Evolutionary conservation across 139 green algal species (phyloP), one percentile per base, ranked within the genome.

Genomic region (Chlamydomonas eustigma): DNA sequence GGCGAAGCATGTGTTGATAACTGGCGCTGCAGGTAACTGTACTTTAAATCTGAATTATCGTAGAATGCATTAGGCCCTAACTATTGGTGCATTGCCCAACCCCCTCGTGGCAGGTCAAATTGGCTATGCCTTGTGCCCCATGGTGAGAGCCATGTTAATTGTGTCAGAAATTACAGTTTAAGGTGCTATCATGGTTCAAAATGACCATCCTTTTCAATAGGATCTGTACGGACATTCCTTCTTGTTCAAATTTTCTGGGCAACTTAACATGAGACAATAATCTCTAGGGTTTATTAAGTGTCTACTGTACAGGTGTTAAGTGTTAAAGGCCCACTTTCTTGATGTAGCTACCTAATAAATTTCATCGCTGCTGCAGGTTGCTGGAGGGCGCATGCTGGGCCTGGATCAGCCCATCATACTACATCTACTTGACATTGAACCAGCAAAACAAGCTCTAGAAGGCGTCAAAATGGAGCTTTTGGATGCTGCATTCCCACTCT

Each of bases 391-490:
- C 6, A 91, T 95, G 87, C 88, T 98, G 50, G 94, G 94, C 2
- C 77, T 80, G 1, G 87, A 97, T 67, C 87, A 94, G 83, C 90
- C 91, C 3, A 85, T 98, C 32, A 94, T 97, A 37, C 80, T 98
- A 74, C 94, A 98, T 89, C 79, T 98, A 69, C 88, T 98, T 39
- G 94, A 98, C 58, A 96, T 98, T 33, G 79, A 88, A 69, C 91
- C 91, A 34, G 94, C 95, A 5, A 82, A 82, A 33, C 65, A 88
- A 50, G 85, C 93, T 0, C 83, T 98, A 51, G 76, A 97, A 63
- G 94, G 94, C 8, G 91, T 98, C 25, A 80, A 80, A 31, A 98
- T 98, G 93, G 94, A 98, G 86, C 90, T 98, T 2, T 75, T 97
- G 2, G 94, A 98, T 70, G 84, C 92, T 22, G 92, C 94, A 2